Percentiles rank a stretch among this genome's conserved stretches.
phyloP scores from a whole-genome alignment of 768 basidiomycete genomes.

The Tylopilus plumbeoviolaceoides region DNA sequence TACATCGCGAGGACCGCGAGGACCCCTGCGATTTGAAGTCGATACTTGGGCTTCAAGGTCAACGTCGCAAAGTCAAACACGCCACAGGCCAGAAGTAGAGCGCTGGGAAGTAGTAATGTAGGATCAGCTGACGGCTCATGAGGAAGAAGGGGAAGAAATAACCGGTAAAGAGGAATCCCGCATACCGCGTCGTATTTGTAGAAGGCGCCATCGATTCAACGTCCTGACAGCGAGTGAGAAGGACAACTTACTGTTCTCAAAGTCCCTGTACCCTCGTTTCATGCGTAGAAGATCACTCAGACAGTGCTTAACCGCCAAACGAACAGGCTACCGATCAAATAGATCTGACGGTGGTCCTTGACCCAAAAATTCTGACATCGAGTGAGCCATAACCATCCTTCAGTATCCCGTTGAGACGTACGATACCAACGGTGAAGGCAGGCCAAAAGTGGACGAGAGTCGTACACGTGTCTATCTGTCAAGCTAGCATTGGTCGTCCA shows the following conservation, averaged over 20 bases:
- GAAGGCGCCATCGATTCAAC: too few species aligned
- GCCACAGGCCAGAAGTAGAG: conserved; percentile 79
- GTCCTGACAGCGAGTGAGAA: neutral
- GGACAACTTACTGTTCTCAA: conserved; percentile 73
- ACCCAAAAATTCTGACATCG: conserved; percentile 90
- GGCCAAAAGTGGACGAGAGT: conserved; percentile 96
- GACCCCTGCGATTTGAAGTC: conserved; percentile 78
- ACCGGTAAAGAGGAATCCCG: conserved; percentile 86
- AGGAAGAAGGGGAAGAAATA: conserved; percentile 96
- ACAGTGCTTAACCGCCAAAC: conserved; percentile 87
- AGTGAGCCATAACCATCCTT: neutral
- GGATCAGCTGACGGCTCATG: conserved; percentile 94
- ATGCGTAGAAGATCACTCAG: conserved; percentile 69
- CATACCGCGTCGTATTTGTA: conserved; percentile 88
- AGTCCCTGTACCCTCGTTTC: conserved; percentile 88
- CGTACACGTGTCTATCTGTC: conserved; percentile 91
- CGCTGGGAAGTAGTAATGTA: conserved; percentile 97
- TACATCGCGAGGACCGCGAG: conserved; percentile 70
- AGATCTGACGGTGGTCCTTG: conserved; percentile 92
- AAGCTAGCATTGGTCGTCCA: conserved; percentile 96
- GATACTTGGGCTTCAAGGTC: conserved; percentile 64
- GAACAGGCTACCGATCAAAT: conserved; percentile 91
- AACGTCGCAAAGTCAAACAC: conserved; percentile 87
- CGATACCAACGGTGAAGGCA: conserved; percentile 87
- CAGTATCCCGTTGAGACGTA: conserved; percentile 39